phyloP scores from a whole-genome alignment of 306 rosid genomes.

The Purshia tridentata region DNA sequence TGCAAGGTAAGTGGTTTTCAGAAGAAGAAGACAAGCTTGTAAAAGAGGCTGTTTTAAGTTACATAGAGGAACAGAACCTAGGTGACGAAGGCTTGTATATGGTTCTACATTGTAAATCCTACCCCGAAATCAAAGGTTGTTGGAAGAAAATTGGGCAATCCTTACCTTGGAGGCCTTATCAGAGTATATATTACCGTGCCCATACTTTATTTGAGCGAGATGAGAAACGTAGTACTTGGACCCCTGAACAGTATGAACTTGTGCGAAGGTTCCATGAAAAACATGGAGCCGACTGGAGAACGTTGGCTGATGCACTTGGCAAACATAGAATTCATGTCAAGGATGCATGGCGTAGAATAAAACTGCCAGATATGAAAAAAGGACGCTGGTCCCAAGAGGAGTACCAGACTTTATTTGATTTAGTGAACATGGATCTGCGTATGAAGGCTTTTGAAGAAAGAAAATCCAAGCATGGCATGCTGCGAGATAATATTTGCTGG shows the following conservation, averaged over 20 bases:
- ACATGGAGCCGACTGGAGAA: constrained; percentile 69
- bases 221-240: constrained; percentile 48
- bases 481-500: constrained; percentile 82
- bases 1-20: constrained; percentile 61
- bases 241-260: constrained; percentile 50
- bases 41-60: constrained; percentile 45
- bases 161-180: constrained; percentile 47
- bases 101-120: constrained; percentile 37
- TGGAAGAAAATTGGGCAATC: constrained; percentile 61
- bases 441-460: constrained; percentile 50
- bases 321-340: constrained; percentile 67
- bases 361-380: constrained; percentile 24
- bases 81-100: constrained; percentile 64
- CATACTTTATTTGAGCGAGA: constrained; percentile 58
- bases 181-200: constrained; percentile 50
- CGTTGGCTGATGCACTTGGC: constrained; percentile 50
- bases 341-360: constrained; percentile 72
- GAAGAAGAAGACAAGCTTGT: constrained; percentile 65
- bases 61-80: constrained; percentile 45
- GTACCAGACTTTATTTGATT: constrained; percentile 64
- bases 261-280: constrained; percentile 31
- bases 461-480: constrained; percentile 59
- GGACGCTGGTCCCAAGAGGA: constrained; percentile 74
- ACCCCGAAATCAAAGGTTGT: constrained; percentile 44
- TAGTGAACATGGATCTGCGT: constrained; percentile 70